Conservation (phyloP, 768 basidiomycete species). For the Phylloporus sp. region DNA sequence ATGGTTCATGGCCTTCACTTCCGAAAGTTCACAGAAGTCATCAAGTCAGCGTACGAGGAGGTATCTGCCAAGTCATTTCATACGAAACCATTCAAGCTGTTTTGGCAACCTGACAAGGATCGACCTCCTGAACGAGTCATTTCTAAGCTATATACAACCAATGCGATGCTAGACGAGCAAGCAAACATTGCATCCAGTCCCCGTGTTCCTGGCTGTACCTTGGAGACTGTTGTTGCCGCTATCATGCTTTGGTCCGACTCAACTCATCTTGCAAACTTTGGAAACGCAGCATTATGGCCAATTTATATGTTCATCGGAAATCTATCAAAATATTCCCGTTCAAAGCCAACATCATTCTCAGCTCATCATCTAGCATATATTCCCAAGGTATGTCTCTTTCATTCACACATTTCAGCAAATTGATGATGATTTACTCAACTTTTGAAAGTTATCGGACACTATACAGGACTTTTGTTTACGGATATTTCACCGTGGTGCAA, state of each 20-base stretch:
- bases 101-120: not conserved
- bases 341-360: not conserved
- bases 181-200: not conserved
- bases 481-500: not conserved
- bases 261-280: slow-evolving; percentile 22
- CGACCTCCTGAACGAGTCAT: not conserved
- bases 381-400: not conserved
- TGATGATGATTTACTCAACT: no score
- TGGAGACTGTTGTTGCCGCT: slow-evolving; percentile 1
- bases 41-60: slow-evolving; percentile 20
- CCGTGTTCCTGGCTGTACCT: not conserved
- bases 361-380: slow-evolving; percentile 2
- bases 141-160: not conserved
- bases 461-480: not conserved
- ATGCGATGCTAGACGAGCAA: not conserved
- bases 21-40: slow-evolving; percentile 19
- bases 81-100: slow-evolving; percentile 13
- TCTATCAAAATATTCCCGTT: slow-evolving; percentile 2
- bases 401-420: no score
- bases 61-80: slow-evolving; percentile 14
- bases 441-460: not conserved
- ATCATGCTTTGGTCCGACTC: slow-evolving; percentile 26
- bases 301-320: slow-evolving; percentile 8
- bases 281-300: slow-evolving; percentile 12
- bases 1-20: slow-evolving; percentile 23